phyloP scores from a whole-genome alignment of 2,329 filamentous ascomycete species.

The Nemania diffusa region DNA sequence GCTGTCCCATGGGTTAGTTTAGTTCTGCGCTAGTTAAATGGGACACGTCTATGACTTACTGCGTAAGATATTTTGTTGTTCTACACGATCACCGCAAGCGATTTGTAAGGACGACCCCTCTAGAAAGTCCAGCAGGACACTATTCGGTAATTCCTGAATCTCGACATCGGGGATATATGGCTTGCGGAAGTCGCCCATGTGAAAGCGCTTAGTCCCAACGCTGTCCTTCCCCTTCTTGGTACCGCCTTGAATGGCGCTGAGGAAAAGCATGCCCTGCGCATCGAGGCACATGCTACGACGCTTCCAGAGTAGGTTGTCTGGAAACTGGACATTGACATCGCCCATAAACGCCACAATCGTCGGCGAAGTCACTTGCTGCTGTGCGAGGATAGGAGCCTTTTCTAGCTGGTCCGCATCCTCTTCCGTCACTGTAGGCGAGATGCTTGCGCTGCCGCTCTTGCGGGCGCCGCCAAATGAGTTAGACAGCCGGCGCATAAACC shows the following conservation, averaged over 20 bases:
- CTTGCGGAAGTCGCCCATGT: slow-evolving; percentile 82
- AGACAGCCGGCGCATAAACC: slow-evolving; percentile 69
- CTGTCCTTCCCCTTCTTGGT: slow-evolving; percentile 66
- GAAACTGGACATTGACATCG: slow-evolving; percentile 96
- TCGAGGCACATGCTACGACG: slow-evolving; percentile 89
- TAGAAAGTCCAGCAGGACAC: slow-evolving; percentile 71
- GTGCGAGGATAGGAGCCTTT: slow-evolving; percentile 42
- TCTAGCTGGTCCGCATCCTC: slow-evolving; percentile 56
- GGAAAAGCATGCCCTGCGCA: slow-evolving; percentile 81
- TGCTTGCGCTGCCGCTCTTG: slow-evolving; percentile 58
- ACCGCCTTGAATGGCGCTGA: slow-evolving; percentile 73
- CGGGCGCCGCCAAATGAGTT: slow-evolving; percentile 61
- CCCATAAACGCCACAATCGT: slow-evolving; percentile 76
- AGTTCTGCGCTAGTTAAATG: slow-evolving; percentile 33
- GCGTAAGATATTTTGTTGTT: slow-evolving; percentile 65
- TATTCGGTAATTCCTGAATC: slow-evolving; percentile 91
- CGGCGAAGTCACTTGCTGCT: slow-evolving; percentile 44
- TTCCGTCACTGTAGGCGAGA: slow-evolving; percentile 63
- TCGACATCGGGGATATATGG: slow-evolving; percentile 91
- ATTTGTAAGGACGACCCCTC: slow-evolving; percentile 71
- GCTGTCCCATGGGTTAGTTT: slow-evolving; percentile 52
- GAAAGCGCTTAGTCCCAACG: slow-evolving; percentile 76
- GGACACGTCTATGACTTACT: slow-evolving; percentile 55
- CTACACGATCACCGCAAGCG: slow-evolving; percentile 70
- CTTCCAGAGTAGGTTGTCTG: slow-evolving; percentile 96